A percentile compares a stretch with the other conserved stretches of the same genome.
These are phyloP conservation scores for Hyparrhenia diplandra DNA, from an alignment of 176 grass and related monocot genomes.

Conservation along the genomic window DNA sequence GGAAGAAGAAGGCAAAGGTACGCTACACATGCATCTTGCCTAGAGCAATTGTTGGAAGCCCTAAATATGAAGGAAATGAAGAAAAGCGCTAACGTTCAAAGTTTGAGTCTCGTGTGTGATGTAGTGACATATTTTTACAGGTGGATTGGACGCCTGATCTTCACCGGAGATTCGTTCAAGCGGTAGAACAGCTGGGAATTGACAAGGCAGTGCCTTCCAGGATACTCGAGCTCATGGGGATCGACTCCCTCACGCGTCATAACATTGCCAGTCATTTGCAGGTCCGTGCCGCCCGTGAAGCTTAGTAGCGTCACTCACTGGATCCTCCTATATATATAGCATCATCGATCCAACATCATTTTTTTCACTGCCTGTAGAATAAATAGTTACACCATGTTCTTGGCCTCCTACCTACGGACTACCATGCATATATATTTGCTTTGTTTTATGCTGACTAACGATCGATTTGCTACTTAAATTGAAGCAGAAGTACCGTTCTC, in stretches of 20 bases:
- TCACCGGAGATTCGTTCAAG: constrained; percentile 87
- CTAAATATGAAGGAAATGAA: not conserved
- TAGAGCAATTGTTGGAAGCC: not conserved
- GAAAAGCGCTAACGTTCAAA: too few species aligned
- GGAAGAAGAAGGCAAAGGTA: constrained; percentile 92
- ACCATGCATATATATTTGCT: not conserved
- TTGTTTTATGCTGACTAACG: not conserved
- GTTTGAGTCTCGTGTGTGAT: too few species aligned
- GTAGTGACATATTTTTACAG: constrained; percentile 15
- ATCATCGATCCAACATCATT: too few species aligned
- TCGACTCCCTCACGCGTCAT: constrained; percentile 82
- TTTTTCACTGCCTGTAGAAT: too few species aligned
- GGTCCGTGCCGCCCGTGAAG: constrained; percentile 10
- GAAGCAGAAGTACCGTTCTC: constrained; percentile 85
- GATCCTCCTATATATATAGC: too few species aligned
- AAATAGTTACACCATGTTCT: not conserved
- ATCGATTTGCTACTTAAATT: not conserved
- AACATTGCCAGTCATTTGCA: constrained; percentile 96
- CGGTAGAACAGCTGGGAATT: constrained; percentile 84
- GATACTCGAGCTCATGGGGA: constrained; percentile 93
- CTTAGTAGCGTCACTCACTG: not conserved
- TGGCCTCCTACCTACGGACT: too few species aligned
- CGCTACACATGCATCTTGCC: not conserved
- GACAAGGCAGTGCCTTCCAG: constrained; percentile 92
- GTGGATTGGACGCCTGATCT: constrained; percentile 97